Conservation (phyloP, 2,329 filamentous ascomycete genomes). For the Apiospora aurea region DNA sequence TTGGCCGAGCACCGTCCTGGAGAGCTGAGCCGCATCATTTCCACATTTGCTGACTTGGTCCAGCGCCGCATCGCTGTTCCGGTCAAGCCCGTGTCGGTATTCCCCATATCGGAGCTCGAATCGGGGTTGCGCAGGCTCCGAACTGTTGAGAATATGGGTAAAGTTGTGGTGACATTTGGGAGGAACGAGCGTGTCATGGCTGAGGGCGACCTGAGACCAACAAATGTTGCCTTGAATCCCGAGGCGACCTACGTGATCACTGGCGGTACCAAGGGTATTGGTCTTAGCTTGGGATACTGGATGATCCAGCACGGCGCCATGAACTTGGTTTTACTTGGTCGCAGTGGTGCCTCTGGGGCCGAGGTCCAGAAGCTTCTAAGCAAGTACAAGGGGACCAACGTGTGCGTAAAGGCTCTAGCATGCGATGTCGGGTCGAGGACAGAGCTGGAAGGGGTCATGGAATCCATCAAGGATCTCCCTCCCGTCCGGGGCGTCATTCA, state of each 20-base stretch:
- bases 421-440: conserved; percentile 7
- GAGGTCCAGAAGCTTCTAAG: conserved; percentile 31
- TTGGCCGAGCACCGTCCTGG: conserved; percentile 26
- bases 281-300: conserved; percentile 33
- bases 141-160: conserved; percentile 30
- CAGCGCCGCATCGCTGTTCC: conserved; percentile 27
- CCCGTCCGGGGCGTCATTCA: conserved; percentile 33
- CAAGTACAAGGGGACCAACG: conserved; percentile 25
- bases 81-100: conserved; percentile 26
- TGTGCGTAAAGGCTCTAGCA: conserved; percentile 7
- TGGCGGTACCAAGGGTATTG: conserved; percentile 36
- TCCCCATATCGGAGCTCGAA: conserved; percentile 29
- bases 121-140: conserved; percentile 29
- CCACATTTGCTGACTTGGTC: conserved; percentile 28
- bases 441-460: conserved; percentile 29
- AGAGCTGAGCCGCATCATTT: conserved; percentile 25
- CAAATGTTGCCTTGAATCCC: conserved; percentile 24
- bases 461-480: conserved; percentile 29
- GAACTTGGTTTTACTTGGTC: conserved; percentile 32
- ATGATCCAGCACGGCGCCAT: conserved; percentile 33
- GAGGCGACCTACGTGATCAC: conserved; percentile 35
- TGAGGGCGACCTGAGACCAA: conserved; percentile 24
- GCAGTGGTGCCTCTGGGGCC: conserved; percentile 27
- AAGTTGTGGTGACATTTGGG: conserved; percentile 28
- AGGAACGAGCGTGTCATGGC: conserved; percentile 24